phyloP scores from a whole-genome alignment of 257 asterid genomes.

The Solanum verrucosum region DNA sequence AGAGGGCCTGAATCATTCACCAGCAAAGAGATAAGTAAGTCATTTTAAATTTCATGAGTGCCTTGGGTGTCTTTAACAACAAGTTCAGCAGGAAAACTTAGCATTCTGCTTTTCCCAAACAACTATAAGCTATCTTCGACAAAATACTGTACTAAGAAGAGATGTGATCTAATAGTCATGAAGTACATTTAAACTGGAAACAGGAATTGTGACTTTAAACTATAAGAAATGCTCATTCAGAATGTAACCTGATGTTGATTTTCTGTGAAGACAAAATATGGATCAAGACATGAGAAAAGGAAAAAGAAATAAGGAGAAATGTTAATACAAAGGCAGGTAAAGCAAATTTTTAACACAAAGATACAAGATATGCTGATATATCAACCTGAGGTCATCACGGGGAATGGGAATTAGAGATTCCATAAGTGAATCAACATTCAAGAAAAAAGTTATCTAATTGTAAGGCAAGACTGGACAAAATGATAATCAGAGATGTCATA shows the following conservation, averaged over 20 bases:
- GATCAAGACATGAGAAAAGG: not conserved
- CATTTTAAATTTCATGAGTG: not conserved
- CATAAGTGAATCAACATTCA: not conserved
- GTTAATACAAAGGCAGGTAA: not conserved
- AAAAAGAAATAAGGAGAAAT: not conserved
- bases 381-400: not conserved
- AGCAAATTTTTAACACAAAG: not conserved
- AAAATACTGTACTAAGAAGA: not conserved
- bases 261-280: not conserved
- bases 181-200: not conserved
- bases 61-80: not conserved
- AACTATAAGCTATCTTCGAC: not conserved
- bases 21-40: not conserved
- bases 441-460: not conserved
- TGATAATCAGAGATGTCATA: not conserved
- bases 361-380: not conserved
- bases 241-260: not conserved
- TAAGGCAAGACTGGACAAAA: not conserved
- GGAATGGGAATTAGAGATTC: not conserved
- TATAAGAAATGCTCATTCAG: not conserved
- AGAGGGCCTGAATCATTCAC: slow-evolving; percentile 28
- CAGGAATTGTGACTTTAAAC: not conserved
- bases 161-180: not conserved
- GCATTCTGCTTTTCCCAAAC: not conserved
- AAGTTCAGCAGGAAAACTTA: not conserved